phyloP scores from a whole-genome alignment of 2,329 filamentous ascomycete species.

The Chaetomium sp. region DNA sequence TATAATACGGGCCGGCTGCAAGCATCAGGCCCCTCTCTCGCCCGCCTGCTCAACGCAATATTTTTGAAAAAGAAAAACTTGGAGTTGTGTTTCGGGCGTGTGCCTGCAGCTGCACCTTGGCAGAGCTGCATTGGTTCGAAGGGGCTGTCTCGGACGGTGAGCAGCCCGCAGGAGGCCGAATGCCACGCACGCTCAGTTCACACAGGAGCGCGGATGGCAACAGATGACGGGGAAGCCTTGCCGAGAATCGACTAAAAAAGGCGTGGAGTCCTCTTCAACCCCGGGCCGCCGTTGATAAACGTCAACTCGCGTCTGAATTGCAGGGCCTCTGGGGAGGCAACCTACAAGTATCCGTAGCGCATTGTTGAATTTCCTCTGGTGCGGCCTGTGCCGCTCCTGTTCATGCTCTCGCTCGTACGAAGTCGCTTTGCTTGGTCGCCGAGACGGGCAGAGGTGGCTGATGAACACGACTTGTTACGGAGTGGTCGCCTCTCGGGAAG shows the following conservation, averaged over 20 bases:
- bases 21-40: not conserved
- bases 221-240: not conserved
- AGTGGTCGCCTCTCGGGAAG: not conserved
- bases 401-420: not conserved
- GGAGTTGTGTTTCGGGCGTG: constrained; percentile 7
- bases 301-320: not conserved
- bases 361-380: constrained; percentile 20
- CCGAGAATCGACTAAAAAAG: constrained; percentile 4
- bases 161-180: constrained; percentile 9
- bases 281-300: not conserved
- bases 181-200: constrained; percentile 3
- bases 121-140: constrained; percentile 15
- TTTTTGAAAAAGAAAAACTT: not conserved
- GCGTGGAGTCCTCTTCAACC: not conserved
- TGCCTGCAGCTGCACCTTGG: constrained; percentile 20
- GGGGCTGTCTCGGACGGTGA: constrained; percentile 14
- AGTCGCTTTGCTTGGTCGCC: not conserved
- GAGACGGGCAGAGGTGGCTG: not conserved
- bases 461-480: not conserved
- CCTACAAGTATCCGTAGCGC: too few relatives aligned
- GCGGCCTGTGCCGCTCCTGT: constrained; percentile 23
- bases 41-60: not conserved
- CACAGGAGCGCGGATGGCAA: not conserved
- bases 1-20: not conserved
- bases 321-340: not conserved